phyloP scores from a whole-genome alignment of 2,329 filamentous ascomycete species.

The Ophiosphaerella herpotricha region DNA sequence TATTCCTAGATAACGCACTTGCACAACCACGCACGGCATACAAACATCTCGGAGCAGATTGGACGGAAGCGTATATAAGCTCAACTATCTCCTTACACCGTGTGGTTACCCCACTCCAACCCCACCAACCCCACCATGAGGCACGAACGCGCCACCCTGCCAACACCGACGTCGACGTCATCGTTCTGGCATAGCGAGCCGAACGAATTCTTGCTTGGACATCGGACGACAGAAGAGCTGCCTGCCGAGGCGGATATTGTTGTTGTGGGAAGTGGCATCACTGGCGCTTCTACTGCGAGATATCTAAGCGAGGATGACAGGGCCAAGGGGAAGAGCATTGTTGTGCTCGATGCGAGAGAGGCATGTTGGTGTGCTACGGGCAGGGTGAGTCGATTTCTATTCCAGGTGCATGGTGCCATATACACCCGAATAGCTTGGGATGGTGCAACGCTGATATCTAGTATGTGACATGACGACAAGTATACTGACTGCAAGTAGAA shows the following conservation, averaged over 20 bases:
- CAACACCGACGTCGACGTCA: conserved; percentile 62
- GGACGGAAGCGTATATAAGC: conserved; percentile 3
- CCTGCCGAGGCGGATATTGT: conserved; percentile 69
- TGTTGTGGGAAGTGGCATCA: conserved; percentile 76
- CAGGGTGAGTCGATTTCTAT: conserved; percentile 57
- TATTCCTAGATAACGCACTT: conserved; percentile 5
- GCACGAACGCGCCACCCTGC: conserved; percentile 53
- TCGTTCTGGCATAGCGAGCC: conserved; percentile 78
- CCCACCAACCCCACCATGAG: conserved; percentile 31
- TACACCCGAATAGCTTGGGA: not conserved
- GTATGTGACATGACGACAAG: no score
- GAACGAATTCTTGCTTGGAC: conserved; percentile 66
- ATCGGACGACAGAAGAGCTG: conserved; percentile 67
- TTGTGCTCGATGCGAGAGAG: conserved; percentile 78
- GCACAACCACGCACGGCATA: conserved; percentile 6
- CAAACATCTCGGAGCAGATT: not conserved
- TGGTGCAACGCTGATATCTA: not conserved
- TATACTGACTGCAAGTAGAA: conserved; percentile 43
- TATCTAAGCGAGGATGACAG: conserved; percentile 58
- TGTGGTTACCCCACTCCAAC: not conserved
- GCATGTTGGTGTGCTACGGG: conserved; percentile 84
- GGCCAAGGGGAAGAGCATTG: conserved; percentile 57
- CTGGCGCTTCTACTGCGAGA: conserved; percentile 72
- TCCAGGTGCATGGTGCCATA: not conserved
- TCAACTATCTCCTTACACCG: not conserved